These are phyloP conservation scores for Neurospora hispaniola DNA, from an alignment of 495 filamentous ascomycete genomes.

Conservation along the genomic window DNA sequence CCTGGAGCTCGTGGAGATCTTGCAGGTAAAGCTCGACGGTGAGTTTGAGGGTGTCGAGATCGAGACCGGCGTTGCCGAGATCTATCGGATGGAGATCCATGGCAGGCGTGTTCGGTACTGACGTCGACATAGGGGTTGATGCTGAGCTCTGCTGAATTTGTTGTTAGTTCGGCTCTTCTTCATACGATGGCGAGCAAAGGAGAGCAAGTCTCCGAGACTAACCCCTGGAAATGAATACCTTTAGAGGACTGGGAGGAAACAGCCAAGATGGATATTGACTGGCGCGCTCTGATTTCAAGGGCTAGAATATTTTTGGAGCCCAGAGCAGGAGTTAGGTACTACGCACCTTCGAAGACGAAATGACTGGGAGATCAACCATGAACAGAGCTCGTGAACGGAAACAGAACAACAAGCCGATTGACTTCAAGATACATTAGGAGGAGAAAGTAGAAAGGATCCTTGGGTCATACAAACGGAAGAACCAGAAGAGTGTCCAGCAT, in stretches of 20 bases:
- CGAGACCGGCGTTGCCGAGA: background rate
- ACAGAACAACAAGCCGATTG: background rate
- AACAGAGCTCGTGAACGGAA: background rate
- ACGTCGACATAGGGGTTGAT: background rate
- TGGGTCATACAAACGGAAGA: background rate
- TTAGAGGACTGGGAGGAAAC: too few species aligned
- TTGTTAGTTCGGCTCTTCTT: background rate
- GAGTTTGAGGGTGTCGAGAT: background rate
- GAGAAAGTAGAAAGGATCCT: background rate
- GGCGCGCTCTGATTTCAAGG: too few species aligned
- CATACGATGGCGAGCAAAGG: background rate
- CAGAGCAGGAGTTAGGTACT: background rate
- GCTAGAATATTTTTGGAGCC: too few species aligned
- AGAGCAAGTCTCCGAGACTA: too few species aligned
- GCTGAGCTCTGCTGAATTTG: background rate
- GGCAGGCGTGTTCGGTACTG: background rate
- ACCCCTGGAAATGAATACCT: too few species aligned
- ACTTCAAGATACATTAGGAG: too few species aligned
- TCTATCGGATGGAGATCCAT: background rate
- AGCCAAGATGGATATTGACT: too few species aligned
- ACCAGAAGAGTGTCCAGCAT: background rate
- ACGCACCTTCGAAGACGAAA: background rate
- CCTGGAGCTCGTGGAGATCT: conserved; percentile 17
- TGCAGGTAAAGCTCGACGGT: conserved; percentile 23
- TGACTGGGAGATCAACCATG: too few species aligned